Evolutionary conservation across 2,329 filamentous ascomycete species (phyloP).

Genomic region (Tolypocladium inflatum): DNA sequence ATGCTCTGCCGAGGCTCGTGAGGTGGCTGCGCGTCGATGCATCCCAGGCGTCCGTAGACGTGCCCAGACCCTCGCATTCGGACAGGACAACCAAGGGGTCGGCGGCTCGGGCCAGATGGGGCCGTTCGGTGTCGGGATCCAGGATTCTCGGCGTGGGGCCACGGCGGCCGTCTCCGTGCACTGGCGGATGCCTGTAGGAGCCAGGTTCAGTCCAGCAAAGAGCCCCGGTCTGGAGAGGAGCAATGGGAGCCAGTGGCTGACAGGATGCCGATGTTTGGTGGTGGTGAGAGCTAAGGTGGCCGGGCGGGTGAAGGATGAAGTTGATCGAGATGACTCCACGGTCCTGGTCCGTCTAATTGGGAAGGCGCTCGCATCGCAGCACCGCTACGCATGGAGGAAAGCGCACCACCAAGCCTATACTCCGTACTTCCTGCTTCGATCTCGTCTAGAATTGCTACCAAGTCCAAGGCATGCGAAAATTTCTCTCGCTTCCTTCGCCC

Average conservation of each 20-base stretch:
- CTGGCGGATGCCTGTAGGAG: background rate
- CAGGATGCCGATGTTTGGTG: background rate
- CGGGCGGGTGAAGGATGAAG: too few relatives aligned
- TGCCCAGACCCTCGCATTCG: background rate
- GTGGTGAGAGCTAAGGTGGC: too few relatives aligned
- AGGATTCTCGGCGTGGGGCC: background rate
- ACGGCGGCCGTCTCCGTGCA: background rate
- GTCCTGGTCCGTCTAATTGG: too few relatives aligned
- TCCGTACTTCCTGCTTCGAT: too few relatives aligned
- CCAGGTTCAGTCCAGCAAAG: too few relatives aligned
- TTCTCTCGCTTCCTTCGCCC: too few relatives aligned
- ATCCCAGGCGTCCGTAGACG: background rate
- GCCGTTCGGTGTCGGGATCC: background rate
- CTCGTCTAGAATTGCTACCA: too few relatives aligned
- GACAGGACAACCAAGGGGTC: background rate
- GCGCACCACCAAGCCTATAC: too few relatives aligned
- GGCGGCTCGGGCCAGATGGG: background rate
- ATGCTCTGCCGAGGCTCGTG: background rate
- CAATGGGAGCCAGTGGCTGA: background rate
- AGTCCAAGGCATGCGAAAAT: too few relatives aligned
- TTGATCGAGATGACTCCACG: too few relatives aligned
- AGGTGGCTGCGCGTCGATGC: background rate
- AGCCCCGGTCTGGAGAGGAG: background rate
- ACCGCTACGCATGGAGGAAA: too few relatives aligned
- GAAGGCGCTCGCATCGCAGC: too few relatives aligned